phyloP scores from a whole-genome alignment of 2,329 filamentous ascomycete species.

The Alternaria sp. region DNA sequence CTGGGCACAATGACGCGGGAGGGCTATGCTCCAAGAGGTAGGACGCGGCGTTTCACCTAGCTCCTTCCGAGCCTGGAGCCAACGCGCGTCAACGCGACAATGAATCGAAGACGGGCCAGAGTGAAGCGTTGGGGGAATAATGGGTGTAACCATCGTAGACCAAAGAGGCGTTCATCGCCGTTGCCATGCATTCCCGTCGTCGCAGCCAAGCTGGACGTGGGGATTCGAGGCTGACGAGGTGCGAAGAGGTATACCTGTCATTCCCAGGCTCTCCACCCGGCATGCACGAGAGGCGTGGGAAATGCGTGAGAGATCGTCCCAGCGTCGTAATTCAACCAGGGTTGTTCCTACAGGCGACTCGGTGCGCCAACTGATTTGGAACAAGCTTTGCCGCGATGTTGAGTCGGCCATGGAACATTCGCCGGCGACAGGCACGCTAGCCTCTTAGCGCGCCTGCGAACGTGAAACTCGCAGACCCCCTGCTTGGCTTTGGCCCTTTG shows the following conservation, averaged over 20 bases:
- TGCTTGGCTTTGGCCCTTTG: slow-evolving; percentile 4
- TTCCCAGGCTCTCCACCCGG: not conserved
- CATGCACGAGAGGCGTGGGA: not conserved
- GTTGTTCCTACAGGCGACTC: not conserved
- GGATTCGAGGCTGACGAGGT: not conserved
- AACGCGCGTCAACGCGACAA: slow-evolving; percentile 12
- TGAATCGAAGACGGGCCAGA: not conserved
- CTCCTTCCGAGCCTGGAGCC: slow-evolving; percentile 22
- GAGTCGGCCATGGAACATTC: slow-evolving; percentile 2
- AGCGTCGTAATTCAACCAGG: slow-evolving; percentile 1
- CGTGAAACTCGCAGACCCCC: slow-evolving; percentile 15
- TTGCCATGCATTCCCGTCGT: not conserved
- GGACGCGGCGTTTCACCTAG: slow-evolving; percentile 23
- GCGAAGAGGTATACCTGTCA: not conserved
- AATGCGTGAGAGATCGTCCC: not conserved
- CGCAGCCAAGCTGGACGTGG: not conserved
- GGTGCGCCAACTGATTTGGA: slow-evolving; percentile 4
- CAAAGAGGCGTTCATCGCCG: not conserved
- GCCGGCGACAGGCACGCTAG: slow-evolving; percentile 7
- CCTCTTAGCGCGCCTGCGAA: not conserved
- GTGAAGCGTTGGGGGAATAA: not conserved
- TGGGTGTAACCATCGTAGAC: not conserved
- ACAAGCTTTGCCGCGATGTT: slow-evolving; percentile 6
- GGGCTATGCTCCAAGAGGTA: slow-evolving; percentile 11
- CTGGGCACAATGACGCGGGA: slow-evolving; percentile 14